Percentiles rank a stretch among this genome's conserved stretches.
Conservation (phyloP, 139 green algal genomes). For the Chlorella sp. region DNA sequence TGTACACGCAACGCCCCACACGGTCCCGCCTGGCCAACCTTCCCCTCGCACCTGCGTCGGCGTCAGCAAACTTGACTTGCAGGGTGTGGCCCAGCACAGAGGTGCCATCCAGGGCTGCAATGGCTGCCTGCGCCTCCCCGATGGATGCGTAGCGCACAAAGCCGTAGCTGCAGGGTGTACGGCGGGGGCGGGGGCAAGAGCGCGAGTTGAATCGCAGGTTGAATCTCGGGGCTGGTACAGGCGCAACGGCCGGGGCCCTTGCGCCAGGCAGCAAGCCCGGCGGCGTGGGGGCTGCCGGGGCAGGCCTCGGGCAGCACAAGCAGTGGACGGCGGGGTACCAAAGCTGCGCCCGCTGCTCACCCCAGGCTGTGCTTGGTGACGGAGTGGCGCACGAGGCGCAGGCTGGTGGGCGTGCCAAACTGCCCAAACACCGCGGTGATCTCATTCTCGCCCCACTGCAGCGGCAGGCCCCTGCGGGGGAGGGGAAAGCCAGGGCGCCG, state of each 20-base stretch:
- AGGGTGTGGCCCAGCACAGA: conserved; percentile 46
- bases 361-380: conserved; percentile 48
- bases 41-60: conserved; percentile 28
- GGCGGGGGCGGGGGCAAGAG: not conserved
- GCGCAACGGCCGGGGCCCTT: too few relatives aligned
- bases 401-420: conserved; percentile 36
- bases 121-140: conserved; percentile 40
- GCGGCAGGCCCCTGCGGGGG: conserved; percentile 37
- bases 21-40: not conserved
- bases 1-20: too few relatives aligned
- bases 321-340: too few relatives aligned
- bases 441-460: conserved; percentile 48
- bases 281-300: too few relatives aligned
- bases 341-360: conserved; percentile 10
- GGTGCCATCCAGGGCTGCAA: conserved; percentile 36
- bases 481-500: not conserved
- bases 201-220: too few relatives aligned
- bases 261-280: too few relatives aligned
- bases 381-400: conserved; percentile 47
- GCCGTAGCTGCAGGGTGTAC: conserved; percentile 41
- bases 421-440: conserved; percentile 45
- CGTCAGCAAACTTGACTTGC: conserved; percentile 60
- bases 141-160: conserved; percentile 48
- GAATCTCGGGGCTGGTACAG: too few relatives aligned
- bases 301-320: too few relatives aligned